phyloP scores from a whole-genome alignment of 2,329 filamentous ascomycete genomes.

The Aureobasidium uvarum region DNA sequence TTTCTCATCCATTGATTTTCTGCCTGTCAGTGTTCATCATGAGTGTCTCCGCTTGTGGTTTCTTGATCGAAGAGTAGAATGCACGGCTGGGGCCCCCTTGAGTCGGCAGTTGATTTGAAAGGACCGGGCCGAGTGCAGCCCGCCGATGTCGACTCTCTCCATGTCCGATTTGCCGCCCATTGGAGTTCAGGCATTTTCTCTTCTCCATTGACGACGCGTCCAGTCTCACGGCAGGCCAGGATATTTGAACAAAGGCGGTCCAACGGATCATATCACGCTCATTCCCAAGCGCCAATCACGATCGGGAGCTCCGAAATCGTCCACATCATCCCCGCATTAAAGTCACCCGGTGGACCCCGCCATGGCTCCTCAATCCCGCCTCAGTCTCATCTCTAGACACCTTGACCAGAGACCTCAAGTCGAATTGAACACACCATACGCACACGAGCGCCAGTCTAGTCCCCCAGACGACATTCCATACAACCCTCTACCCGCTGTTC shows the following conservation, averaged over 20 bases:
- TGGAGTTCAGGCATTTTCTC: slow-evolving; percentile 14
- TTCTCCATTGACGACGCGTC: neutral
- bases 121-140: slow-evolving; percentile 13
- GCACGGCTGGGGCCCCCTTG: neutral
- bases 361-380: slow-evolving; percentile 39
- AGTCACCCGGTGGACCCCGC: slow-evolving; percentile 12
- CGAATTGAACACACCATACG: slow-evolving; percentile 63
- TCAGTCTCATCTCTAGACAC: slow-evolving; percentile 62
- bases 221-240: neutral
- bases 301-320: neutral
- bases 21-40: neutral
- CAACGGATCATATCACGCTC: slow-evolving; percentile 3
- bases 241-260: neutral
- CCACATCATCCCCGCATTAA: slow-evolving; percentile 12
- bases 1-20: neutral
- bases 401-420: slow-evolving; percentile 56
- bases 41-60: neutral
- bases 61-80: neutral
- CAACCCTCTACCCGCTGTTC: slow-evolving; percentile 29
- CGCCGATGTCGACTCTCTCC: slow-evolving; percentile 18
- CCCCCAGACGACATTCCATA: slow-evolving; percentile 56
- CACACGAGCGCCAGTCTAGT: slow-evolving; percentile 55
- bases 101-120: neutral
- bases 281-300: slow-evolving; percentile 1
- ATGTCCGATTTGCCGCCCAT: slow-evolving; percentile 22